phyloP scores from a whole-genome alignment of 495 filamentous ascomycete genomes.

The Penicillium chermesinum region DNA sequence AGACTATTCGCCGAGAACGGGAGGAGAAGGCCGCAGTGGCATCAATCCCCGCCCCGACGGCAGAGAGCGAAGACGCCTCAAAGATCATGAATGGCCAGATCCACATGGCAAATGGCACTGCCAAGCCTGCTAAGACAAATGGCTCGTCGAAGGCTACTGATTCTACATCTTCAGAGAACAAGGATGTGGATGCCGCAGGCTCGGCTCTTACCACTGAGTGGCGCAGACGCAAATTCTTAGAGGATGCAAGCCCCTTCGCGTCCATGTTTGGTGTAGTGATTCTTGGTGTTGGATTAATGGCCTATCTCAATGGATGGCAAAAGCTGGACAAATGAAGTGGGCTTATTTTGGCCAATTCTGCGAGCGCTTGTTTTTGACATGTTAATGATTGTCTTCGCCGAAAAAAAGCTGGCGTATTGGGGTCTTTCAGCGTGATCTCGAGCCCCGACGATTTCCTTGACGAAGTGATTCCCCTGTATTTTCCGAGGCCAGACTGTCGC shows the following conservation, averaged over 20 bases:
- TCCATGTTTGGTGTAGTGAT: conserved; percentile 87
- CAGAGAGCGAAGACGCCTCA: conserved; percentile 3
- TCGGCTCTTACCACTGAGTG: conserved; percentile 38
- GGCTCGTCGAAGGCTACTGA: conserved; percentile 20
- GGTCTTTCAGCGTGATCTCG: conserved; percentile 11
- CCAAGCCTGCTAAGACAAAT: conserved; percentile 10
- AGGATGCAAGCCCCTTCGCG: conserved; percentile 73
- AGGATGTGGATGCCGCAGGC: conserved; percentile 36
- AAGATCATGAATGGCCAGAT: conserved; percentile 4
- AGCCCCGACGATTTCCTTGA: conserved; percentile 13
- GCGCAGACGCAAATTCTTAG: conserved; percentile 39
- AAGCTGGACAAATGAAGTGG: conserved; percentile 53
- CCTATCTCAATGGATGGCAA: conserved; percentile 87
- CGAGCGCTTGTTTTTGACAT: conserved; percentile 3
- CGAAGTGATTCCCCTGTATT: conserved; percentile 19
- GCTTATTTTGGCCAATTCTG: conserved; percentile 1
- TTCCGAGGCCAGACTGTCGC: conserved; percentile 6
- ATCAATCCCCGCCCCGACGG: conserved; percentile 2
- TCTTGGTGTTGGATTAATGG: conserved; percentile 88
- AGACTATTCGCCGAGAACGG: conserved; percentile 67
- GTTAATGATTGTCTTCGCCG: conserved; percentile 13
- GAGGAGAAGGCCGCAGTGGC: conserved; percentile 19
- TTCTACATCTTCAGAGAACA: conserved; percentile 23
- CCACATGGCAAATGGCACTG: conserved; percentile 6
- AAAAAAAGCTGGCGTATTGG: conserved; percentile 14